Evolutionary conservation across 371 early-diverging fungal species (phyloP), one percentile per base, ranked within the genome.

Genomic region (Mortierella sp.): DNA sequence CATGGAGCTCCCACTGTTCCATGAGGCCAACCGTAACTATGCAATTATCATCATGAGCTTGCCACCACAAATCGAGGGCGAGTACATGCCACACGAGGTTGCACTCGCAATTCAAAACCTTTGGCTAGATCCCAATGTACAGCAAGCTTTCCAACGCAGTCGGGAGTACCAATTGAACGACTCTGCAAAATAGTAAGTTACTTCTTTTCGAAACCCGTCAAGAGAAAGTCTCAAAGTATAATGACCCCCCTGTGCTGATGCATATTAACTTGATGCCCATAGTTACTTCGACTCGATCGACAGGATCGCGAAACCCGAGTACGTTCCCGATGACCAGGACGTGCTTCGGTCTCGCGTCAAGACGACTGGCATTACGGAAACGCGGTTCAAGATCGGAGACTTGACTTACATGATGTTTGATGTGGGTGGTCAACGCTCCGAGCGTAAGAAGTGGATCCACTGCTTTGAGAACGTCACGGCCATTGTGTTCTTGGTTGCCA

Each of bases 401-500:
- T 80, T 96, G 56, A 94, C 93, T 11, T 94, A 94, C 76, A 83
- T 93, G 52, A 94, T 97, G 94, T 91, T 95, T 80, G 97, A 97
- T 81, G 97, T 97, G 27, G 96, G 97, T 51, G 97, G 97, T n/a
- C 97, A 97, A 79, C 82, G 95, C 19, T 90, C 92, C 8, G 95
- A 95, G 64, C 89, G 98, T 51, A 96, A 94, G 66, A 96, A 96
- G 78, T 97, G 98, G 98, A 88, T 94, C 44, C 95, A 94, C 52
- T 97, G 95, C 59, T 93, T 96, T 64, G 97, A 97, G 71, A 93
- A 94, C 70, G 98, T 98, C 21, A 97, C 97, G 3, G 94, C 97
- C 17, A 94, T 98, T 57, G 87, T 98, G 39, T 98, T 97, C 79
- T 72, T 96, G 70, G 98, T 95, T 5, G 97, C 98, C 28, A 93